Conservation (phyloP, 2,329 filamentous ascomycete genomes). For the Beauveria varroae region DNA sequence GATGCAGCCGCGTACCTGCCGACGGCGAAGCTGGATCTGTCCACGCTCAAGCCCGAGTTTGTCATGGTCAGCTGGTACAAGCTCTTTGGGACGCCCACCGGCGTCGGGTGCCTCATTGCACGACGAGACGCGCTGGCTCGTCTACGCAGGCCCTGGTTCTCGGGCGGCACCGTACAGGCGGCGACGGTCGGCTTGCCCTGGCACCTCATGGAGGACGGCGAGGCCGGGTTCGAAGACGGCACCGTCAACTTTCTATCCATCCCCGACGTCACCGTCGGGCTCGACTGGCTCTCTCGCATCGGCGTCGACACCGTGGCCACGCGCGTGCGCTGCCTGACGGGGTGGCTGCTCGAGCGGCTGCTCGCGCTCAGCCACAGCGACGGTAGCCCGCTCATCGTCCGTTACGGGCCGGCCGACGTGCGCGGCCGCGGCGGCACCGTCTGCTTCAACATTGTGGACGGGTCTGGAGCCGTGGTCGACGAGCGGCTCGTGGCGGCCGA, state of each 20-base stretch:
- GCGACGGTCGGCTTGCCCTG: conserved; percentile 24
- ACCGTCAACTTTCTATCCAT: conserved; percentile 33
- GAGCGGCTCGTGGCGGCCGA: conserved; percentile 28
- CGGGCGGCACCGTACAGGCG: conserved; percentile 30
- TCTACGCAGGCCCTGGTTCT: conserved; percentile 31
- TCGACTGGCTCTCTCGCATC: conserved; percentile 27
- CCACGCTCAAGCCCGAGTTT: conserved; percentile 29
- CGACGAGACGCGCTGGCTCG: conserved; percentile 23
- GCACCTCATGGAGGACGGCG: conserved; percentile 22
- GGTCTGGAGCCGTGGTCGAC: conserved; percentile 25
- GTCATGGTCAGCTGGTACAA: conserved; percentile 35
- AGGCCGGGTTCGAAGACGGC: conserved; percentile 32
- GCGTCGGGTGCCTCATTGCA: conserved; percentile 32
- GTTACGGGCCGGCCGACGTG: conserved; percentile 28
- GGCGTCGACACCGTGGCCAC: conserved; percentile 22
- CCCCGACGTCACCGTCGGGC: conserved; percentile 28
- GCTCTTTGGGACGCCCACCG: conserved; percentile 34
- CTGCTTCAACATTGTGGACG: conserved; percentile 32
- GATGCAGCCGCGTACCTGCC: conserved; percentile 34
- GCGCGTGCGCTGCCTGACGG: conserved; percentile 29
- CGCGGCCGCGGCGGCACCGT: conserved; percentile 28
- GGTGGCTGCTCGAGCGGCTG: conserved; percentile 27
- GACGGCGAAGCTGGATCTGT: conserved; percentile 27
- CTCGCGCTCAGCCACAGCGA: conserved; percentile 23
- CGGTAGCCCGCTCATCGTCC: conserved; percentile 23